Conservation (phyloP, 257 asterid genomes). For the Haberlea rhodopensis region DNA sequence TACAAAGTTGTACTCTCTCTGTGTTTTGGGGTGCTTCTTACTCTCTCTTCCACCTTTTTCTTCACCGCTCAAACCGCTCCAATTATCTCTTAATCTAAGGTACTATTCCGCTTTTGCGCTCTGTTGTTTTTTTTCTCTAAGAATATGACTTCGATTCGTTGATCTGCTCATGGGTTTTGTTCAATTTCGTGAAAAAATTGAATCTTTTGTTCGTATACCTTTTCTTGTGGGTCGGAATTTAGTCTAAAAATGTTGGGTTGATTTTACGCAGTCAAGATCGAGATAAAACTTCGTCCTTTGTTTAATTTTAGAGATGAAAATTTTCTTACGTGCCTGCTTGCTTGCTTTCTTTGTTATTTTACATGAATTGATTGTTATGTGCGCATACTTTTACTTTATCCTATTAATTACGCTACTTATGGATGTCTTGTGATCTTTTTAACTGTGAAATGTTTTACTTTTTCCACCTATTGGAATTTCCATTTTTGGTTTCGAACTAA, state of each 20-base stretch:
- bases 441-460: background rate
- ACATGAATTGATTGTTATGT: no score
- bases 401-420: background rate
- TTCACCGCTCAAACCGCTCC: conserved; percentile 26
- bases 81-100: conserved; percentile 30
- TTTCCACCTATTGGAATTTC: conserved; percentile 9
- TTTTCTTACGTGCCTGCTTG: background rate
- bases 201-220: conserved; percentile 7
- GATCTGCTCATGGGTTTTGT: conserved; percentile 30
- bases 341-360: background rate
- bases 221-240: conserved; percentile 14
- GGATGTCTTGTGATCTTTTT: background rate
- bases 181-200: conserved; percentile 23
- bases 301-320: conserved; percentile 4
- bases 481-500: conserved; percentile 15
- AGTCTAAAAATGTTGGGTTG: conserved; percentile 16
- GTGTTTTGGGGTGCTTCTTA: background rate
- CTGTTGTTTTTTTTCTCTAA: background rate
- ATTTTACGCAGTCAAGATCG: conserved; percentile 26
- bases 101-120: conserved; percentile 18
- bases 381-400: background rate
- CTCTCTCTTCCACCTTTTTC: conserved; percentile 3
- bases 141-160: conserved; percentile 16
- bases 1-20: background rate
- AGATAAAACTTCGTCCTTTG: conserved; percentile 4